These are phyloP conservation scores for Berkeleyomyces basicola DNA, from an alignment of 2,329 filamentous ascomycete species.

Conservation along the genomic window DNA sequence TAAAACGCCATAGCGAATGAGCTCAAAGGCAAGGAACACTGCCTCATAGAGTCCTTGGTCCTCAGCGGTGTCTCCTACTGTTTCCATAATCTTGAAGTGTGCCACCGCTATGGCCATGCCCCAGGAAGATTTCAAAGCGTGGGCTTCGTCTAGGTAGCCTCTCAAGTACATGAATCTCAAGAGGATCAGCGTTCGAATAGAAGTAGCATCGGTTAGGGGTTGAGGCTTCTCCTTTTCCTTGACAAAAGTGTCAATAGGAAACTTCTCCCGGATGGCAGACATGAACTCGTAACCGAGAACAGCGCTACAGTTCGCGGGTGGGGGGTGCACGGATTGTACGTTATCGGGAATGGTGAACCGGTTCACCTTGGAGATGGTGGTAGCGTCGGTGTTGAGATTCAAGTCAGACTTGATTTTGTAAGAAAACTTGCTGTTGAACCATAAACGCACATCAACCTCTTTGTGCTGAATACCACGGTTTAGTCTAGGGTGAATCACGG, in stretches of 20 bases:
- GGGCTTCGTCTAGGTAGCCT: conserved; percentile 63
- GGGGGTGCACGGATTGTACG: conserved; percentile 5
- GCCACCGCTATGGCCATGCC: conserved; percentile 62
- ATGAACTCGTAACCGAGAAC: conserved; percentile 44
- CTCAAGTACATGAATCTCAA: conserved; percentile 85
- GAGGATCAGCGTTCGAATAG: conserved; percentile 54
- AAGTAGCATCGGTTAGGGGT: conserved; percentile 48
- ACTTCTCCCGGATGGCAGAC: conserved; percentile 51
- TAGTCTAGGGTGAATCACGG: conserved; percentile 61
- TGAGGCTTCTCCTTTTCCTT: conserved; percentile 39
- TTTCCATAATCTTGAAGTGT: conserved; percentile 43
- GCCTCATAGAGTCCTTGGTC: conserved; percentile 51
- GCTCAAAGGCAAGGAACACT: conserved; percentile 67
- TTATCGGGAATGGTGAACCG: conserved; percentile 23
- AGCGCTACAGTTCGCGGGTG: conserved; percentile 20
- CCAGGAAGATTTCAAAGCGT: conserved; percentile 62
- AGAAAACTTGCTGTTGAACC: conserved; percentile 60
- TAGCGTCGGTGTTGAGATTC: conserved; percentile 2
- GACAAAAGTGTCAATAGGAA: conserved; percentile 51
- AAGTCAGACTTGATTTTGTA: conserved; percentile 34
- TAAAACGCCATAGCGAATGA: conserved; percentile 63
- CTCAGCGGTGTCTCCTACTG: conserved; percentile 28
- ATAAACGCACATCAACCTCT: conserved; percentile 59
- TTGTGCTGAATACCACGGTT: conserved; percentile 73
- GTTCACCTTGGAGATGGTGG: conserved; percentile 46